Base-by-base conservation (phyloP, 768 basidiomycete species). In the Mycena sanguinolenta region DNA sequence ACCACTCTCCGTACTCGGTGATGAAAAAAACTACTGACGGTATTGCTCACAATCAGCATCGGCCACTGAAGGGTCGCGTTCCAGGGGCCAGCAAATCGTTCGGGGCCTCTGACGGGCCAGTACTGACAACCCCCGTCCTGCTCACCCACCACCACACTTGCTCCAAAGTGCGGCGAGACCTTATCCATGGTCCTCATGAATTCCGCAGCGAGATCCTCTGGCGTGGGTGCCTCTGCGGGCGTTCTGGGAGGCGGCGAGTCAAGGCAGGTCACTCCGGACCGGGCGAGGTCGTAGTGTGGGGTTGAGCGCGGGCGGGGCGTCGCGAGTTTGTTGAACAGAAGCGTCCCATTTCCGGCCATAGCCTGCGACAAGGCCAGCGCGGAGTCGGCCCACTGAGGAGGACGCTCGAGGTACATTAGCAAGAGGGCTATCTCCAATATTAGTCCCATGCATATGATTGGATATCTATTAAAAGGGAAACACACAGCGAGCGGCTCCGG, bases 41-140 rank as follows among this genome's bases (percentile, higher is more conserved):
- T 76, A 65, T 79, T 79, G 68, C 77, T 79, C 19, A 77, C 63
- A 58, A 79, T 75, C 61, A 78, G 54, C 73, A 79, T 75, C 42
- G 77, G 77, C 59, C 70, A 74, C 44, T 73, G 68, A 23, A 79
- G 58, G 19, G 49, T 78, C 53, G 75, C 73, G 60, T 79, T 78
- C 77, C 78, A 79, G 46, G 78, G 78, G 16, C 78, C 77, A 1
- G 28, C 49, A 52, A 78, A 79, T 23, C 77, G 50, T 69, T 79
- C 76, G 7, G 75, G 75, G 2, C 75, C 72, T 16, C 50, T 49
- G 39, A 72, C 75, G 32, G 67, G 71, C 77, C 77, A 77, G 53
- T 74, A 77, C 63, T 74, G 69, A 46, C 77, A 77, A 32, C 75
- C 77, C 9, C 75, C 75, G 54, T 76, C 75, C 0, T 74, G 77